These are phyloP conservation scores for Escallonia herrerae DNA, from an alignment of 129 eudicot genomes.

Conservation along the genomic window DNA sequence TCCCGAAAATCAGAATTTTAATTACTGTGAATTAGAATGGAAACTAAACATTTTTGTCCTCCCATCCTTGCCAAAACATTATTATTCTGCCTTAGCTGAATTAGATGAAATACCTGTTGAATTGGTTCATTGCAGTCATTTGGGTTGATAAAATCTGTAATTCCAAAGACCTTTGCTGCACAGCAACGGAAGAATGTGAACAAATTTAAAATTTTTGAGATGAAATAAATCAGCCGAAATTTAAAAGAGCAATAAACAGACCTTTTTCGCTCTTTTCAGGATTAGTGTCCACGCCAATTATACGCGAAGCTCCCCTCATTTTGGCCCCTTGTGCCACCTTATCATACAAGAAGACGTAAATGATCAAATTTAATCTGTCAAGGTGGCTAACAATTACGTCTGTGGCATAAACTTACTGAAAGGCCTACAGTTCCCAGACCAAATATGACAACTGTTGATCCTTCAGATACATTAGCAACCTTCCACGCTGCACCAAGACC, in stretches of 20 bases:
- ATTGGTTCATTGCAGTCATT: conserved; percentile 63
- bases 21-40: too few species aligned
- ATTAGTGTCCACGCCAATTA: conserved; percentile 82
- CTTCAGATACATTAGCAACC: conserved; percentile 71
- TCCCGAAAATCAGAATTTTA: too few species aligned
- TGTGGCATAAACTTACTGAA: conserved; percentile 50
- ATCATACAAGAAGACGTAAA: conserved; percentile 4
- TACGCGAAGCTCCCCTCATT: conserved; percentile 78
- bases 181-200: conserved; percentile 7
- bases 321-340: conserved; percentile 97
- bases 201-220: conserved; percentile 5
- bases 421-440: conserved; percentile 99
- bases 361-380: background rate
- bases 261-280: conserved; percentile 70
- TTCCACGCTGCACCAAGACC: conserved; percentile 99
- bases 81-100: background rate
- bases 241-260: conserved; percentile 13
- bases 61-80: too few species aligned
- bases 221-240: background rate
- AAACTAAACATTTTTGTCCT: too few species aligned
- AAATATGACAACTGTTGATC: conserved; percentile 78
- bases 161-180: conserved; percentile 89
- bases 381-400: background rate
- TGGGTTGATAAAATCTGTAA: conserved; percentile 88
- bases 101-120: conserved; percentile 56